These are phyloP conservation scores for Eucalyptus pauciflora DNA, from an alignment of 345 rosid species.

Conservation along the genomic window DNA sequence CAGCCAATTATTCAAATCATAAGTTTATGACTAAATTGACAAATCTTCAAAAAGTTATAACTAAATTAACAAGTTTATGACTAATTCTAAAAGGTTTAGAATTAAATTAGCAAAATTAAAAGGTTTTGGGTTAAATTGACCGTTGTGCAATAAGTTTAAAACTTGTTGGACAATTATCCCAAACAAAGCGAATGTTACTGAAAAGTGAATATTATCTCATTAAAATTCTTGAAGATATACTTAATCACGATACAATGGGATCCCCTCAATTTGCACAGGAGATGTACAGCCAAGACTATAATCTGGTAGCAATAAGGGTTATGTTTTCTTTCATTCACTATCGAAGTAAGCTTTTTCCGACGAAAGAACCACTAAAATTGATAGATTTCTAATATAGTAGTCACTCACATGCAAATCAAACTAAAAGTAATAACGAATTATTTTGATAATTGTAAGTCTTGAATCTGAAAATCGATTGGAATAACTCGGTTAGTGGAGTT, in stretches of 20 bases:
- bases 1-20: too few species aligned
- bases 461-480: neutral
- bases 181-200: neutral
- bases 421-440: neutral
- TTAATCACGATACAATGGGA: neutral
- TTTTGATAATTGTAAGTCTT: neutral
- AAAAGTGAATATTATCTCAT: too few species aligned
- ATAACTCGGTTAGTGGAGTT: neutral
- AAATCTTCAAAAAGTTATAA: too few species aligned
- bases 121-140: rapidly evolving
- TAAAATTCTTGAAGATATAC: neutral
- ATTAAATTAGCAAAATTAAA: too few species aligned
- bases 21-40: too few species aligned
- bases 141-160: too few species aligned
- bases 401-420: neutral
- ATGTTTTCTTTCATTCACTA: neutral
- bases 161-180: too few species aligned
- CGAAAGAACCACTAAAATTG: neutral
- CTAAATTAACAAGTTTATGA: too few species aligned
- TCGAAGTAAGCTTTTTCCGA: neutral
- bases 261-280: neutral
- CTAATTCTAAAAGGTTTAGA: rapidly evolving
- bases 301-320: too few species aligned
- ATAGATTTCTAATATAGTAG: too few species aligned
- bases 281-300: too few species aligned